A percentile compares a stretch with the other conserved stretches of the same genome.
Evolutionary conservation across 2,329 filamentous ascomycete genomes (phyloP).

Genomic region (Venturia asperata): DNA sequence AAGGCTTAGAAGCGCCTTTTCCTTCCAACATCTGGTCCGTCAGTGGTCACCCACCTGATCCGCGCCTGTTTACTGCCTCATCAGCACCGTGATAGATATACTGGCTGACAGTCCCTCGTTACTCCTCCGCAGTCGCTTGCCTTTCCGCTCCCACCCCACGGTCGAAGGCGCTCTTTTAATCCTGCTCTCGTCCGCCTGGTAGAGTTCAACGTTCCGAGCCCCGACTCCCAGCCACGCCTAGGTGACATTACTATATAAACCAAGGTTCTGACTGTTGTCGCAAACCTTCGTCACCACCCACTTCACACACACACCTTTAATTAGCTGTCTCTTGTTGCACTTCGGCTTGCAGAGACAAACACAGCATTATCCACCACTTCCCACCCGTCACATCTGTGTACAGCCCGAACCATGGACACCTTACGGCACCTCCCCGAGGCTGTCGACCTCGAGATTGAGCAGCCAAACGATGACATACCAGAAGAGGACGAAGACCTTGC

Average conservation of each 20-base stretch:
- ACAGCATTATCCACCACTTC: background rate
- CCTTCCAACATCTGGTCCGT: background rate
- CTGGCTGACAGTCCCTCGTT: background rate
- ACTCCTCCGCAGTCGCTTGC: background rate
- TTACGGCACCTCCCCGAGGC: conserved; percentile 5
- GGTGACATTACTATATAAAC: background rate
- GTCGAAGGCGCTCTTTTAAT: background rate
- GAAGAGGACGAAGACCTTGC: conserved; percentile 35
- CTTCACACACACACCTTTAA: background rate
- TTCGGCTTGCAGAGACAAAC: background rate
- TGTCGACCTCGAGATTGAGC: conserved; percentile 5
- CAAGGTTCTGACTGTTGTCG: conserved; percentile 4
- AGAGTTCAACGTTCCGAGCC: background rate
- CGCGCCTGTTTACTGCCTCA: background rate
- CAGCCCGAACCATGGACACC: conserved; percentile 11
- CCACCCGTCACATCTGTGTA: background rate
- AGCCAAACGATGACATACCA: conserved; percentile 33
- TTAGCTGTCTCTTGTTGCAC: background rate
- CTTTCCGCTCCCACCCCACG: background rate
- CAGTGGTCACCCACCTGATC: background rate
- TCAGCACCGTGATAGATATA: background rate
- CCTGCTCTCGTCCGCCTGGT: background rate
- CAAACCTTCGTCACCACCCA: background rate
- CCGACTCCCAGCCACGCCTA: conserved; percentile 3
- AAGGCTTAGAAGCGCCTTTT: background rate